A percentile compares a stretch with the other conserved stretches of the same genome.
Conservation (phyloP, 805 yeast species). For the Monosporozyma unispora region DNA sequence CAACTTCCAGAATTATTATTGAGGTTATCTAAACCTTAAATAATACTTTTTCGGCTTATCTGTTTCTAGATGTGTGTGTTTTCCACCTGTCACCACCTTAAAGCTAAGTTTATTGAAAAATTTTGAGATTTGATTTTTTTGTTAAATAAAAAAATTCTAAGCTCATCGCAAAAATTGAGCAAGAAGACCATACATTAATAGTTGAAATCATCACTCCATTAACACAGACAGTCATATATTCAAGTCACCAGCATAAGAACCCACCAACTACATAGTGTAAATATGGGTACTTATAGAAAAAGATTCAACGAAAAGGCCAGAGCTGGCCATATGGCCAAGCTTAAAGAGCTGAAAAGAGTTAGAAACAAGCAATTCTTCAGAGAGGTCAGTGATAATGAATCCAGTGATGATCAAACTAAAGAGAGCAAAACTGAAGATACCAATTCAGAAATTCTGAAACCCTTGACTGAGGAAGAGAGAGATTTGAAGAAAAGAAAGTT, state of each 20-base stretch:
- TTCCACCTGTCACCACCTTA: not conserved
- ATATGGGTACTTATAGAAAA: conserved; percentile 75
- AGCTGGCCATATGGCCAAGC: conserved; percentile 73
- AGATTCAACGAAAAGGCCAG: conserved; percentile 82
- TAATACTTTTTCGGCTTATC: not conserved
- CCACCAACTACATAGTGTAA: not conserved
- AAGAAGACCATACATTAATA: not conserved
- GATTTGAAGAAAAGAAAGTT: conserved; percentile 56
- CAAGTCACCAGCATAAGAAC: not conserved
- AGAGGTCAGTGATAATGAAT: conserved; percentile 37
- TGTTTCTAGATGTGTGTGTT: not conserved
- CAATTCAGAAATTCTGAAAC: conserved; percentile 53
- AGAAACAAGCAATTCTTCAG: conserved; percentile 62
- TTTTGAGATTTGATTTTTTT: not conserved
- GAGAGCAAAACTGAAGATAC: conserved; percentile 32
- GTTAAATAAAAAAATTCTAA: not conserved
- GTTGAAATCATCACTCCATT: not conserved
- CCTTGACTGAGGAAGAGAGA: conserved; percentile 57
- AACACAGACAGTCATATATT: not conserved
- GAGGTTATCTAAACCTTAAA: not conserved
- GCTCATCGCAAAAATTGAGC: conserved; percentile 7
- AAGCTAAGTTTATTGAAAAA: not conserved
- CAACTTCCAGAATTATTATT: too few species aligned
- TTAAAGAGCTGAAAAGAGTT: conserved; percentile 54
- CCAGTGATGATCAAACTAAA: conserved; percentile 12